phyloP scores from a whole-genome alignment of 805 yeast genomes.

The Yarrowia phangngaensis region DNA sequence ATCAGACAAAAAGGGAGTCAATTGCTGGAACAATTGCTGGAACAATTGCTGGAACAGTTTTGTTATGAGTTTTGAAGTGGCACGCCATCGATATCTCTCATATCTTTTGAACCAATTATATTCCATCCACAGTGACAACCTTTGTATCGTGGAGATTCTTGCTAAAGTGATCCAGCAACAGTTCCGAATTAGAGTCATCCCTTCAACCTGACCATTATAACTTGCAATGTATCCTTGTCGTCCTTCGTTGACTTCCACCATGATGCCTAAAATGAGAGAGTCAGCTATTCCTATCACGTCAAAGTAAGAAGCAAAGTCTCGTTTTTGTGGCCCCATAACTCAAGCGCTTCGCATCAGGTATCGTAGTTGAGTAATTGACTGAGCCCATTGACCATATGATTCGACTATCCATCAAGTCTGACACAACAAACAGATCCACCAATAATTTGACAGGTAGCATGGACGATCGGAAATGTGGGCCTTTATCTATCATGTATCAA shows the following conservation, averaged over 20 bases:
- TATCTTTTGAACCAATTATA: too few species aligned
- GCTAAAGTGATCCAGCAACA: constrained; percentile 5
- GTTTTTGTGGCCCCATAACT: constrained; percentile 35
- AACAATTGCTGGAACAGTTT: constrained; percentile 16
- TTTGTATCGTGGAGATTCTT: not conserved
- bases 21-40: constrained; percentile 3
- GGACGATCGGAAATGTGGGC: constrained; percentile 31
- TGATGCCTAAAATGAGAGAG: constrained; percentile 29
- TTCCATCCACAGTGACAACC: constrained; percentile 36
- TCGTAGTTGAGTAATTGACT: constrained; percentile 29
- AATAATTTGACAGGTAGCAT: constrained; percentile 34
- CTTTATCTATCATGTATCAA: constrained; percentile 30
- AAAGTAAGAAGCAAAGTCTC: constrained; percentile 36
- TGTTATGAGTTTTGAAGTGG: constrained; percentile 25
- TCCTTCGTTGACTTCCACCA: constrained; percentile 10
- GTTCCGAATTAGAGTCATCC: constrained; percentile 3
- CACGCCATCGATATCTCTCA: constrained; percentile 31
- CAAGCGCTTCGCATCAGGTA: constrained; percentile 28
- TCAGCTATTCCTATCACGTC: constrained; percentile 32
- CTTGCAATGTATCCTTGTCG: constrained; percentile 9
- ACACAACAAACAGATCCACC: constrained; percentile 34
- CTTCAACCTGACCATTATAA: constrained; percentile 5
- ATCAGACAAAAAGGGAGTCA: constrained; percentile 7
- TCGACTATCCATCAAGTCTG: constrained; percentile 33
- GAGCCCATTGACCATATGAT: constrained; percentile 37